These are phyloP conservation scores for Physcomitrellopsis africana DNA, from an alignment of 225 moss, liverwort and hornwort genomes.

Conservation along the genomic window DNA sequence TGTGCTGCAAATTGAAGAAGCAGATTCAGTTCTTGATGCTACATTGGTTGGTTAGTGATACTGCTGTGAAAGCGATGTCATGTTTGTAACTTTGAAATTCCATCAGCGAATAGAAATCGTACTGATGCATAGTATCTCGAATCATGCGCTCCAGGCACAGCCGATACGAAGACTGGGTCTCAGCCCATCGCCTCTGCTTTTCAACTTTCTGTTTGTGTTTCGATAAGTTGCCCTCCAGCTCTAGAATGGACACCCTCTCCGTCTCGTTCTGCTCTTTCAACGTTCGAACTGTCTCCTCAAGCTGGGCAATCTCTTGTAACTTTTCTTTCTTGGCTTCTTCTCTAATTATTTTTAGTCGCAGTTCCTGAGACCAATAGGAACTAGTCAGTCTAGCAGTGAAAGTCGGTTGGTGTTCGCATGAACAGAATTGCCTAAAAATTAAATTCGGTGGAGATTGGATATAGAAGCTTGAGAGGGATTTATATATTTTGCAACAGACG, in stretches of 20 bases:
- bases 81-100: background rate
- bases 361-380: constrained; percentile 39
- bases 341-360: constrained; percentile 59
- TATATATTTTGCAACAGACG: too few relatives aligned
- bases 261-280: constrained; percentile 53
- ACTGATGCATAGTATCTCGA: constrained; percentile 68
- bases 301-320: constrained; percentile 51
- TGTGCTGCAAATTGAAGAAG: too few relatives aligned
- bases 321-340: constrained; percentile 66
- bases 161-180: constrained; percentile 59
- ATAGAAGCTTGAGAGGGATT: too few relatives aligned
- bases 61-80: background rate
- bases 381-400: constrained; percentile 7
- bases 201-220: constrained; percentile 67
- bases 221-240: constrained; percentile 54
- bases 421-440: background rate
- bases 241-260: constrained; percentile 40
- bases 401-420: background rate
- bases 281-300: constrained; percentile 51
- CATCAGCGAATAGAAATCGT: constrained; percentile 16
- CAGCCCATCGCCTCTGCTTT: constrained; percentile 63
- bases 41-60: background rate
- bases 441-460: too few relatives aligned
- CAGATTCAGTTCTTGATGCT: too few relatives aligned
- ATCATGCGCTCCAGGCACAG: constrained; percentile 61